Conservation (phyloP, 2,329 filamentous ascomycete genomes). For the Endothia cerciana region DNA sequence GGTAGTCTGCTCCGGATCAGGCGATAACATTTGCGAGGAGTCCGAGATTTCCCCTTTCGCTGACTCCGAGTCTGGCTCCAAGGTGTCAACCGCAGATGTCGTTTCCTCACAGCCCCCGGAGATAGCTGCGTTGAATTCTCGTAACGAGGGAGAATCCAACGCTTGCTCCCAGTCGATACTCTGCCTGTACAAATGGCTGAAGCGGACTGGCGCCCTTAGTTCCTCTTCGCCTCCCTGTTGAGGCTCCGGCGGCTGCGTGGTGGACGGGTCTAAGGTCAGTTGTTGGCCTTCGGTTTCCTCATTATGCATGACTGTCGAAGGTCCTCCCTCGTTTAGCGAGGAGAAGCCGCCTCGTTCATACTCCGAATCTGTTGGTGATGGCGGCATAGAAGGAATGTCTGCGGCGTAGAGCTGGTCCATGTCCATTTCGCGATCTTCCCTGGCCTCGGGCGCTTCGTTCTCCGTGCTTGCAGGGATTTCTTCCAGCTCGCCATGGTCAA, state of each 20-base stretch:
- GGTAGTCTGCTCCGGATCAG: slow-evolving; percentile 11
- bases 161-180: slow-evolving; percentile 19
- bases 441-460: not conserved
- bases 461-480: not conserved
- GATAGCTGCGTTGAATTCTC: not conserved
- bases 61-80: slow-evolving; percentile 6
- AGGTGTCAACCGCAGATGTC: not conserved
- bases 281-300: not conserved
- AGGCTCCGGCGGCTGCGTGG: slow-evolving; percentile 13
- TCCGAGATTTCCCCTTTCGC: slow-evolving; percentile 4
- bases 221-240: slow-evolving; percentile 5
- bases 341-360: slow-evolving; percentile 1
- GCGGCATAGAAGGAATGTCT: slow-evolving; percentile 10
- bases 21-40: slow-evolving; percentile 2
- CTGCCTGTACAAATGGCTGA: slow-evolving; percentile 23
- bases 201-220: slow-evolving; percentile 15
- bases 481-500: not conserved
- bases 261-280: not conserved
- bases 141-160: not conserved
- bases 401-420: slow-evolving; percentile 13
- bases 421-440: not conserved
- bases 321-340: slow-evolving; percentile 8
- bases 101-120: not conserved
- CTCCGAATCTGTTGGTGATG: slow-evolving; percentile 21
- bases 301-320: not conserved